Conservation (phyloP, 768 basidiomycete species). For the Tricholoma saponaceum region DNA sequence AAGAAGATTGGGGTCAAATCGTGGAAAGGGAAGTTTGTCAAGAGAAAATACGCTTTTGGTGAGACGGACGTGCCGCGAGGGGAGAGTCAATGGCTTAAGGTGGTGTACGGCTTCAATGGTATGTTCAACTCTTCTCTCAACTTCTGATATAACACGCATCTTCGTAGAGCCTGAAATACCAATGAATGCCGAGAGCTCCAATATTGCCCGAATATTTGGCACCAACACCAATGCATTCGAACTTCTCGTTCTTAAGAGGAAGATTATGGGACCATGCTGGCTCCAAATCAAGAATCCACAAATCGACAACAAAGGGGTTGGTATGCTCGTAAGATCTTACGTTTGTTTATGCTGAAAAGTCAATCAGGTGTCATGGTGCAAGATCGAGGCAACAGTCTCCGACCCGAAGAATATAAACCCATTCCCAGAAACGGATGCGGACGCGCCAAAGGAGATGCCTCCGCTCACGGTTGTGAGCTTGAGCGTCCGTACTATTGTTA, state of each 20-base stretch:
- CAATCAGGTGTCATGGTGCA: conserved; percentile 91
- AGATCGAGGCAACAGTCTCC: conserved; percentile 78
- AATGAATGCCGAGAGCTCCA: conserved; percentile 68
- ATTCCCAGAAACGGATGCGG: conserved; percentile 64
- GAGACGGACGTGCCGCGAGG: conserved; percentile 75
- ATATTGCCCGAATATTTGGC: conserved; percentile 85
- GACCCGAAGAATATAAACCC: conserved; percentile 90
- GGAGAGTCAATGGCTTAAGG: conserved; percentile 87
- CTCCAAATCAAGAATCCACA: conserved; percentile 74
- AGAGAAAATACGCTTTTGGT: conserved; percentile 90
- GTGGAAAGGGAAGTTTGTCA: conserved; percentile 82
- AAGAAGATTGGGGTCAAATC: conserved; percentile 66
- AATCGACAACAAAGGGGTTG: conserved; percentile 76
- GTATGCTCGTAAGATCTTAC: conserved; percentile 19
- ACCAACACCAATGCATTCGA: conserved; percentile 93
- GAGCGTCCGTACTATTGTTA: conserved; percentile 85
- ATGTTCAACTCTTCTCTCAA: conserved; percentile 16
- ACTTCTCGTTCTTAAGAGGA: conserved; percentile 87
- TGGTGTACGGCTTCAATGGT: conserved; percentile 89
- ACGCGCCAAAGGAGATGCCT: conserved; percentile 75
- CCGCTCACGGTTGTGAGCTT: conserved; percentile 90
- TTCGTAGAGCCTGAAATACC: conserved; percentile 70
- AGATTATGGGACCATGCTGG: conserved; percentile 99
- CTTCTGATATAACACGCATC: not conserved
- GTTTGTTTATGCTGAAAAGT: not conserved